Evolutionary conservation across 306 rosid species (phyloP).

Genomic region (Cicer pinnatifidum): DNA sequence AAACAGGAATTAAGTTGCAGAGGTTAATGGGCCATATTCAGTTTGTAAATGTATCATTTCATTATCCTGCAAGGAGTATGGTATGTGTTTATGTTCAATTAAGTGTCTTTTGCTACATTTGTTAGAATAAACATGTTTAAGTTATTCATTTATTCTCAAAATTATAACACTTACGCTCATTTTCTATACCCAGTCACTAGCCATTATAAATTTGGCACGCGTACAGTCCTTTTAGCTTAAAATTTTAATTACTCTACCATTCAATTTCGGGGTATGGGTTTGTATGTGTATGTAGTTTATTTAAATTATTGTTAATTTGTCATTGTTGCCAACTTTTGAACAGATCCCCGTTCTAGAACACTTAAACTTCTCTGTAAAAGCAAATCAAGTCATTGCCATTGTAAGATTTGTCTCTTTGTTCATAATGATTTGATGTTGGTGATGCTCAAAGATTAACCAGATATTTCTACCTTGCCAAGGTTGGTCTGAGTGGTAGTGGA

Average conservation of each 20-base stretch:
- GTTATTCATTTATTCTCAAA: not conserved
- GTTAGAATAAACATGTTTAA: conserved; percentile 21
- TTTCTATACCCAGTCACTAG: not conserved
- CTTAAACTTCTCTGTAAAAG: conserved; percentile 59
- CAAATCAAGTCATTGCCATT: conserved; percentile 78
- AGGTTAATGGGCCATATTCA: conserved; percentile 63
- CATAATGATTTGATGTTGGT: conserved; percentile 26
- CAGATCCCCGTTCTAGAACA: conserved; percentile 67
- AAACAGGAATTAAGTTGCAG: conserved; percentile 66
- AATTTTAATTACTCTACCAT: conserved; percentile 1
- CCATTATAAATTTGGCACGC: not conserved
- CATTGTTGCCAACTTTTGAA: conserved; percentile 36
- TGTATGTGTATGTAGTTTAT: conserved; percentile 3
- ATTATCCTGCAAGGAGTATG: conserved; percentile 61
- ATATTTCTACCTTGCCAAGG: conserved; percentile 52
- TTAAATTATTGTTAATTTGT: conserved; percentile 25
- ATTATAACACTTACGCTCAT: not conserved
- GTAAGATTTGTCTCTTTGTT: conserved; percentile 54
- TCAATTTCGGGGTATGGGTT: conserved; percentile 6
- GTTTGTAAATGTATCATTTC: conserved; percentile 72
- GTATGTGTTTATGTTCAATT: conserved; percentile 43
- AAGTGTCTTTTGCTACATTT: conserved; percentile 23
- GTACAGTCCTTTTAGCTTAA: conserved; percentile 13
- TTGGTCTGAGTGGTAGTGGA: conserved; percentile 97
- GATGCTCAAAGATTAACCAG: conserved; percentile 37